Evolutionary conservation across 306 rosid species (phyloP), one percentile per base, ranked within the genome.

Genomic region (Arachis hypogaea): DNA sequence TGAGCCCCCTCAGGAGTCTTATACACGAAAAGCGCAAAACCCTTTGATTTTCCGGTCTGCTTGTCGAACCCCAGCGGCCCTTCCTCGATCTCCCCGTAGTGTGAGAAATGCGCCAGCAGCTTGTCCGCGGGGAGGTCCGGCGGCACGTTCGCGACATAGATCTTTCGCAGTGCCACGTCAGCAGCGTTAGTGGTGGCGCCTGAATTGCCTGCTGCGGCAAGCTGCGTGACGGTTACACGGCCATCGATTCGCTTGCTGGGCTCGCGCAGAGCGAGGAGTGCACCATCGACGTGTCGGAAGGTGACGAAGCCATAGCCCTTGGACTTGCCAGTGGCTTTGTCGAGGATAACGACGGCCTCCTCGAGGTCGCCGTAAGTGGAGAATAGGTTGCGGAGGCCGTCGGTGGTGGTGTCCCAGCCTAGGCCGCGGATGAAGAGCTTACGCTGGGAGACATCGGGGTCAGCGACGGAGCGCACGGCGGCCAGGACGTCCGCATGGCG

Each of bases 201-300:
- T 0, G 96, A 57, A 55, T 89, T 87, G 0, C 98, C 96, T 0
- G 93, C 97, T 0, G 98, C 96, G 0, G 99, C 99, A 6, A 95
- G 85, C 86, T 95, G 99, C 0, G 99, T 92, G n/a, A 95, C 99
- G 0, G 99, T 95, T 5, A 95, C 95, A 4, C 99, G 90, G 2
- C 99, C 98, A 18, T 95, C 99, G 46, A 95, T 95, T 52, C 91
- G 88, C 87, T 95, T 95, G 78, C 99, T 95, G 0, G 99, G 99
- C 64, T 95, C 99, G 45, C 93, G 90, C 7, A 95, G 85, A 0
- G 99, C 99, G 0, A 92, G 87, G 10, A 90, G 67, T 5, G 99
- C 98, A 0, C 93, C 96, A 33, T 95, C 99, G 0, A 92, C 99
- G 36, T 95, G 98, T 46, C 78, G 80, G 42, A 95, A 92, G 0